These are phyloP conservation scores for Neurospora sp. DNA, from an alignment of 2,329 filamentous ascomycete genomes.

Conservation along the genomic window DNA sequence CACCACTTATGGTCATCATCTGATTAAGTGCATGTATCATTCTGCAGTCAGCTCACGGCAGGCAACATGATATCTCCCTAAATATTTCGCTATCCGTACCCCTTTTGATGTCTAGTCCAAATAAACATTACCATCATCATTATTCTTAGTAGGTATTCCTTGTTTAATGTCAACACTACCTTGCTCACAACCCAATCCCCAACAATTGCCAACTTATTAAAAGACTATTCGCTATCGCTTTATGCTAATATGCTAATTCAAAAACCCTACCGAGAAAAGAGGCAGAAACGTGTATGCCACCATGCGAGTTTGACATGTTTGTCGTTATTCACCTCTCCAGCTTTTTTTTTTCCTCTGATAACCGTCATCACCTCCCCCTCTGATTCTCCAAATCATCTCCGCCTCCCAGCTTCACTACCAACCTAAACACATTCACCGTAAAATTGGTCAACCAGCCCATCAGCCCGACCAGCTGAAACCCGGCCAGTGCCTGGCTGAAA, in stretches of 20 bases:
- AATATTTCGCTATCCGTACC: background rate
- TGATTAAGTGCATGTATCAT: background rate
- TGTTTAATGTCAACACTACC: background rate
- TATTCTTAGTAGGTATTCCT: background rate
- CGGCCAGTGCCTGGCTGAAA: conserved; percentile 57
- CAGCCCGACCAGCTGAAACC: conserved; percentile 69
- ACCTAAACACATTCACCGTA: conserved; percentile 69
- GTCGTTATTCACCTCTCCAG: background rate
- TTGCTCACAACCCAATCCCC: background rate
- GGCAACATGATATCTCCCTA: background rate
- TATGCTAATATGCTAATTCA: background rate
- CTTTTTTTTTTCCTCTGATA: background rate
- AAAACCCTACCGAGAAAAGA: background rate
- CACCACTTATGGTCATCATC: background rate
- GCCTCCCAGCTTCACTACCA: conserved; percentile 51
- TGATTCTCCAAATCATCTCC: conserved; percentile 31
- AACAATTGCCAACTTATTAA: background rate
- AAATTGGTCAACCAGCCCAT: conserved; percentile 89
- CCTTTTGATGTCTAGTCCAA: background rate
- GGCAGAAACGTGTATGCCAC: background rate
- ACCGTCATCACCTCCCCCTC: background rate
- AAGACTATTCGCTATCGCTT: background rate
- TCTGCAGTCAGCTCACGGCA: background rate
- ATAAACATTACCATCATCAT: background rate
- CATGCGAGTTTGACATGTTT: background rate